A percentile compares a stretch with the other conserved stretches of the same genome.
phyloP scores from a whole-genome alignment of 495 filamentous ascomycete species.

The Oidiodendron maius region DNA sequence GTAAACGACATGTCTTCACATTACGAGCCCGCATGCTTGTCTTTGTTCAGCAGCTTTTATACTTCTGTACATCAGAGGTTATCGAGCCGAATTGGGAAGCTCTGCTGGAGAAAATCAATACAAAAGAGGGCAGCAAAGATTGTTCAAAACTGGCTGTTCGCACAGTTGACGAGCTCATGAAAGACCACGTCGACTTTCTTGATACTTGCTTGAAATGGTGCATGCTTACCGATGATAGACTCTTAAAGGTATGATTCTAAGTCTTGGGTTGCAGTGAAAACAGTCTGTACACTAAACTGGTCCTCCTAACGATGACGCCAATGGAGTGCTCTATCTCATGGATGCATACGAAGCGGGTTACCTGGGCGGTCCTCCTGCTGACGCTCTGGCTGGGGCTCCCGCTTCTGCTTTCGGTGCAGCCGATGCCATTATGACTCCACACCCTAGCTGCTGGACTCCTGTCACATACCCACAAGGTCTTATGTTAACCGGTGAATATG shows the following conservation, averaged over 20 bases:
- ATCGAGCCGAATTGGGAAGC: conserved; percentile 96
- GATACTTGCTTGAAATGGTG: conserved; percentile 98
- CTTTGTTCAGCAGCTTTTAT: conserved; percentile 92
- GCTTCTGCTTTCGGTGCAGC: no score
- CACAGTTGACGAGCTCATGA: conserved; percentile 98
- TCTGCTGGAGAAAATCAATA: conserved; percentile 76
- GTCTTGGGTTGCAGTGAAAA: conserved; percentile 1
- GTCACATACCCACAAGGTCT: no score
- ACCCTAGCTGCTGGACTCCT: no score
- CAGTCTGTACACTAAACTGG: no score
- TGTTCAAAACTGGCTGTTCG: conserved; percentile 34
- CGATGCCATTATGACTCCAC: no score
- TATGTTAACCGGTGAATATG: no score
- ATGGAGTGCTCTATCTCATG: no score
- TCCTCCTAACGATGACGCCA: no score
- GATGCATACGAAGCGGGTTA: no score
- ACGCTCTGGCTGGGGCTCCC: no score
- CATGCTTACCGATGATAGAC: conserved; percentile 94
- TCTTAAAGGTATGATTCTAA: conserved; percentile 66
- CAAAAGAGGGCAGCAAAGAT: conserved; percentile 35
- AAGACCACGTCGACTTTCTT: conserved; percentile 96
- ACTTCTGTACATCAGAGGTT: conserved; percentile 94
- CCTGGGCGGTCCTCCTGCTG: no score
- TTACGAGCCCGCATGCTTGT: conserved; percentile 89
- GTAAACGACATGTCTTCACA: conserved; percentile 91